Evolutionary conservation across 2,329 filamentous ascomycete species (phyloP).

Genomic region (Stagonosporopsis cucurbitacearum): DNA sequence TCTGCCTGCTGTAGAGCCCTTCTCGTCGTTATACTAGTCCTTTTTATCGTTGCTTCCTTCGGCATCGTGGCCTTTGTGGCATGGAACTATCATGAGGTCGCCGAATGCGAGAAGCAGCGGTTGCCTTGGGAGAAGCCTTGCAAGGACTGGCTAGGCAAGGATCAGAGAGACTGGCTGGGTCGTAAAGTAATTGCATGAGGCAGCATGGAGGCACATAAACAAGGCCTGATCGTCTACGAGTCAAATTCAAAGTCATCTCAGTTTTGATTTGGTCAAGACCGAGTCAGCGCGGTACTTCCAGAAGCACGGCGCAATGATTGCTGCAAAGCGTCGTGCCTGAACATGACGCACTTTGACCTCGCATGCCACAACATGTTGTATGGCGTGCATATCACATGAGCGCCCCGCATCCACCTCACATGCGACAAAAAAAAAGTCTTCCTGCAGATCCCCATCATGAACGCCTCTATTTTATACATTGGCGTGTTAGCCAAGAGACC

Average conservation of each 20-base stretch:
- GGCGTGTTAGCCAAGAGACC: background rate
- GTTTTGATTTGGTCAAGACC: background rate
- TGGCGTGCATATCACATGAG: no score
- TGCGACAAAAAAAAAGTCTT: no score
- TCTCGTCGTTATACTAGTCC: constrained; percentile 18
- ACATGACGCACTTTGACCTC: background rate
- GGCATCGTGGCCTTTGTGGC: constrained; percentile 26
- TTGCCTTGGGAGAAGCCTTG: constrained; percentile 34
- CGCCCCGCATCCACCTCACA: no score
- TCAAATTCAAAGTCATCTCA: background rate
- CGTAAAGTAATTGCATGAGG: constrained; percentile 2
- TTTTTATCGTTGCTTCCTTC: constrained; percentile 25
- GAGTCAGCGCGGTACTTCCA: background rate
- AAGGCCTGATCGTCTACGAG: background rate
- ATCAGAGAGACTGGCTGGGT: constrained; percentile 28
- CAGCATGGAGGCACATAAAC: background rate
- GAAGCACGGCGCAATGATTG: background rate
- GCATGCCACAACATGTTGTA: background rate
- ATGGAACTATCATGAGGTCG: constrained; percentile 34
- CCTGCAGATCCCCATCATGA: no score
- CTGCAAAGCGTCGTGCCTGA: background rate
- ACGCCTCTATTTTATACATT: no score
- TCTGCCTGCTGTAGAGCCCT: constrained; percentile 25
- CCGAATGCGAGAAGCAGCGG: constrained; percentile 33
- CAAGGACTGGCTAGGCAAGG: constrained; percentile 33